Evolutionary conservation across 106 monocot genomes (phyloP).

Genomic region (Cymbidium sinense): DNA sequence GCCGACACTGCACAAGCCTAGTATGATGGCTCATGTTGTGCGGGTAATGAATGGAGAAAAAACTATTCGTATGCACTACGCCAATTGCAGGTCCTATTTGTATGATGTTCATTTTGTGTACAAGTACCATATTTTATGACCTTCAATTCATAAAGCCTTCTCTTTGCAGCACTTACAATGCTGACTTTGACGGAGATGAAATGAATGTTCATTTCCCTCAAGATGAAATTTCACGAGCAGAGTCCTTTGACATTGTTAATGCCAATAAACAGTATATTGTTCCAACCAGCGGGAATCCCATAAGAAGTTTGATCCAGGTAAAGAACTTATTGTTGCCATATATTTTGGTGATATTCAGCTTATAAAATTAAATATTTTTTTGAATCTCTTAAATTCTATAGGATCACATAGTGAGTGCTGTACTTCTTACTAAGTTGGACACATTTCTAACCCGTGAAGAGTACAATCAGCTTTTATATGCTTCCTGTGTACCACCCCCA

Average conservation of each 20-base stretch:
- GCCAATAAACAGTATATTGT: conserved; percentile 90
- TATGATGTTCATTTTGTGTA: neutral
- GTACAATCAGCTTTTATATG: conserved; percentile 76
- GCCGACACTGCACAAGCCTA: conserved; percentile 97
- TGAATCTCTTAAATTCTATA: conserved; percentile 20
- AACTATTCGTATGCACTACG: conserved; percentile 96
- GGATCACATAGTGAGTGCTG: conserved; percentile 97
- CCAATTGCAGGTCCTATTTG: conserved; percentile 83
- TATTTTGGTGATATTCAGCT: neutral
- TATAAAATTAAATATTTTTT: neutral
- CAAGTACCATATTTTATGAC: neutral
- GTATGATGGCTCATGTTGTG: conserved; percentile 95
- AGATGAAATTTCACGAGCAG: conserved; percentile 96
- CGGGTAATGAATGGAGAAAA: conserved; percentile 83
- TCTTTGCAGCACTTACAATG: conserved; percentile 83
- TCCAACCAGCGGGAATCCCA: conserved; percentile 85
- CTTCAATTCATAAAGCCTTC: neutral
- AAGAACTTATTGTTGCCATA: neutral
- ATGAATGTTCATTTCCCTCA: conserved; percentile 99
- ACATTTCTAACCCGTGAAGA: conserved; percentile 90
- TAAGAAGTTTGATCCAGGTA: conserved; percentile 96
- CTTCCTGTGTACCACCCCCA: conserved; percentile 45
- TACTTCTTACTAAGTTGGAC: conserved; percentile 76
- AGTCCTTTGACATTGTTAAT: conserved; percentile 79
- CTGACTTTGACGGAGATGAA: conserved; percentile 99